These are phyloP conservation scores for Emydomyces testavorans DNA, from an alignment of 2,329 filamentous ascomycete genomes.

Conservation along the genomic window DNA sequence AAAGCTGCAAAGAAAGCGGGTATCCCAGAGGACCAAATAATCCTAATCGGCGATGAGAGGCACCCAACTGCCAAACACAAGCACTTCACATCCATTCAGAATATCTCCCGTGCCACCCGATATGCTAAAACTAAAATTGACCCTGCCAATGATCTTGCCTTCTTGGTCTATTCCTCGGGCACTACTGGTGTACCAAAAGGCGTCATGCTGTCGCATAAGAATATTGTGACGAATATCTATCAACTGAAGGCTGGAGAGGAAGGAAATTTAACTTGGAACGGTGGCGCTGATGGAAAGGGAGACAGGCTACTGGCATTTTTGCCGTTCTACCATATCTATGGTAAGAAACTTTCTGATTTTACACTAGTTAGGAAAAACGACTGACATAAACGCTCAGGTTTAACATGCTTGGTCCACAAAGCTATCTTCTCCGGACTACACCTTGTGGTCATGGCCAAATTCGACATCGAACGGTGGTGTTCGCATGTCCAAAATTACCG, in stretches of 20 bases:
- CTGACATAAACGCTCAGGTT: slow-evolving; percentile 35
- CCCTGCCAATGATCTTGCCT: slow-evolving; percentile 62
- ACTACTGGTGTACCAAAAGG: slow-evolving; percentile 89
- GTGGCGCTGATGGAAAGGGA: slow-evolving; percentile 48
- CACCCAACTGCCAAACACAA: slow-evolving; percentile 16
- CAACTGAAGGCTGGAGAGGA: slow-evolving; percentile 47
- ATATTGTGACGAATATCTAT: slow-evolving; percentile 64
- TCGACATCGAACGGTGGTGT: slow-evolving; percentile 72
- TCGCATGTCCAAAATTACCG: slow-evolving; percentile 59
- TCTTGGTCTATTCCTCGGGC: slow-evolving; percentile 78
- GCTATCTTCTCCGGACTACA: slow-evolving; percentile 54
- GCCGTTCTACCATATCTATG: slow-evolving; percentile 88
- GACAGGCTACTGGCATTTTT: slow-evolving; percentile 69
- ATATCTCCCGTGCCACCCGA: slow-evolving; percentile 48
- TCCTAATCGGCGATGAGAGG: slow-evolving; percentile 60
- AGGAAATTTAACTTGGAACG: slow-evolving; percentile 46
- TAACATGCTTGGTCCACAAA: slow-evolving; percentile 62
- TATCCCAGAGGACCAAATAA: slow-evolving; percentile 58
- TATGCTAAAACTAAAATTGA: slow-evolving; percentile 52
- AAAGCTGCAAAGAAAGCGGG: slow-evolving; percentile 59
- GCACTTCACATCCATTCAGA: slow-evolving; percentile 61
- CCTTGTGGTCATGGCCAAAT: slow-evolving; percentile 62
- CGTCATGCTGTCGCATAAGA: slow-evolving; percentile 72
- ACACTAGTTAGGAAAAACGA: neutral
- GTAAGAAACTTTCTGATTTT: slow-evolving; percentile 34